A percentile compares a stretch with the other conserved stretches of the same genome.
phyloP scores from a whole-genome alignment of 1,284 basidiomycete species.

The Ceratobasidium sp. region DNA sequence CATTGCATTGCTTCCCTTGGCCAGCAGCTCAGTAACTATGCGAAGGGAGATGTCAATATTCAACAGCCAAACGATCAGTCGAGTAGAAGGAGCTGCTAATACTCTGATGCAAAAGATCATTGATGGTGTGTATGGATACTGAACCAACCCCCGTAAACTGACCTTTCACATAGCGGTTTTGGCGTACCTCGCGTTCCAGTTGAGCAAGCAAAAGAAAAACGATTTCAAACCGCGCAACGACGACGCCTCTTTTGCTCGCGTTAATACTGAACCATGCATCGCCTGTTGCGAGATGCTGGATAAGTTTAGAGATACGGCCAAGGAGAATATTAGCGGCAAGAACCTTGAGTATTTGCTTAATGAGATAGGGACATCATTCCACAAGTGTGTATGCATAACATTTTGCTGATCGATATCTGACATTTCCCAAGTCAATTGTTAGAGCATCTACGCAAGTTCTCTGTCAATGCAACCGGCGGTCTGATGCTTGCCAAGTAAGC shows the following conservation, averaged over 20 bases:
- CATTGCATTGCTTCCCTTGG: conserved; percentile 88
- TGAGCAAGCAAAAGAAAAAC: conserved; percentile 93
- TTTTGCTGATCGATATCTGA: neutral
- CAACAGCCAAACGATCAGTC: conserved; percentile 88
- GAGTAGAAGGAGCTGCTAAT: conserved; percentile 89
- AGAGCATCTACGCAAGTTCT: conserved; percentile 95
- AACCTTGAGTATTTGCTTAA: conserved; percentile 92
- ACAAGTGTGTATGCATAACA: conserved; percentile 61
- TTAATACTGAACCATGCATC: conserved; percentile 95
- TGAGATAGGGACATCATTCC: conserved; percentile 94
- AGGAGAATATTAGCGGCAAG: conserved; percentile 83
- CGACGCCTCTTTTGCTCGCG: conserved; percentile 90
- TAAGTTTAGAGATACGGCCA: conserved; percentile 76
- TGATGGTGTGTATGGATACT: conserved; percentile 65
- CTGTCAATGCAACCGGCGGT: conserved; percentile 95
- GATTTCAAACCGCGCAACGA: conserved; percentile 98
- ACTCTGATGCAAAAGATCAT: conserved; percentile 81
- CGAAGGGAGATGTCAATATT: conserved; percentile 94
- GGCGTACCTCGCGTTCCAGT: conserved; percentile 71
- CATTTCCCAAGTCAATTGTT: conserved; percentile 73
- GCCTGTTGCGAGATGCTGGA: conserved; percentile 87
- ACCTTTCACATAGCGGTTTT: conserved; percentile 62
- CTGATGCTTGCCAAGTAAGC: conserved; percentile 96
- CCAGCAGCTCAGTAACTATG: conserved; percentile 83
- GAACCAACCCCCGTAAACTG: neutral